Conservation (phyloP, 2,329 filamentous ascomycete genomes). For the Curvularia sp. region DNA sequence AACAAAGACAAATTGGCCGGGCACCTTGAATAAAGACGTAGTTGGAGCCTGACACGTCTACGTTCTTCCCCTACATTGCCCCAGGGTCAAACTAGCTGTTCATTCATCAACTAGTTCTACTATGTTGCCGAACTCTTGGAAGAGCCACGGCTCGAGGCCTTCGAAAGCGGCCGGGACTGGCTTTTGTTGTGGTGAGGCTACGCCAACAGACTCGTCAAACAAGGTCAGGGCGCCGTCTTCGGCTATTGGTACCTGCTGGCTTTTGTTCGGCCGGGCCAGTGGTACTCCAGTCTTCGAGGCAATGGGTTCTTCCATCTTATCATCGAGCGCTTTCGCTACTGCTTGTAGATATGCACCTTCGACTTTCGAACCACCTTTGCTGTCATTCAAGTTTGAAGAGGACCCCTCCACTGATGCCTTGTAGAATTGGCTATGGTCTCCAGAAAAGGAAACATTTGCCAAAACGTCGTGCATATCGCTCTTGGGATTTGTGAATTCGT, state of each 20-base stretch:
- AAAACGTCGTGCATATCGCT: neutral
- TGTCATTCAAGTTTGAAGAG: neutral
- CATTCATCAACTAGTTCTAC: conserved; percentile 47
- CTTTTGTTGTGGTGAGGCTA: conserved; percentile 7
- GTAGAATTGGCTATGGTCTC: too few relatives aligned
- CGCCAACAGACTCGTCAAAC: neutral
- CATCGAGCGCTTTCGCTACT: too few relatives aligned
- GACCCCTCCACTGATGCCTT: neutral
- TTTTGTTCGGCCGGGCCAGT: neutral
- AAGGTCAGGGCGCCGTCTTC: neutral
- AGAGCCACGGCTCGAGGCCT: conserved; percentile 50
- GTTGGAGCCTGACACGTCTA: neutral
- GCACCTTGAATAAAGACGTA: neutral
- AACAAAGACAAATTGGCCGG: neutral
- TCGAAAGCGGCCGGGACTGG: conserved; percentile 36
- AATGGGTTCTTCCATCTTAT: neutral
- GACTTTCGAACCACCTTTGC: neutral
- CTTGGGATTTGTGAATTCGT: neutral
- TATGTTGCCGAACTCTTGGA: conserved; percentile 51
- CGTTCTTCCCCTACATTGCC: neutral
- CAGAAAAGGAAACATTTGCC: neutral
- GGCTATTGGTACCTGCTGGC: neutral
- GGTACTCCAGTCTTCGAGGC: neutral
- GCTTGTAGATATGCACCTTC: neutral
- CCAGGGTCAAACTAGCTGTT: neutral